Conservation (phyloP, 495 filamentous ascomycete species). For the Achaetomiella virescens region DNA sequence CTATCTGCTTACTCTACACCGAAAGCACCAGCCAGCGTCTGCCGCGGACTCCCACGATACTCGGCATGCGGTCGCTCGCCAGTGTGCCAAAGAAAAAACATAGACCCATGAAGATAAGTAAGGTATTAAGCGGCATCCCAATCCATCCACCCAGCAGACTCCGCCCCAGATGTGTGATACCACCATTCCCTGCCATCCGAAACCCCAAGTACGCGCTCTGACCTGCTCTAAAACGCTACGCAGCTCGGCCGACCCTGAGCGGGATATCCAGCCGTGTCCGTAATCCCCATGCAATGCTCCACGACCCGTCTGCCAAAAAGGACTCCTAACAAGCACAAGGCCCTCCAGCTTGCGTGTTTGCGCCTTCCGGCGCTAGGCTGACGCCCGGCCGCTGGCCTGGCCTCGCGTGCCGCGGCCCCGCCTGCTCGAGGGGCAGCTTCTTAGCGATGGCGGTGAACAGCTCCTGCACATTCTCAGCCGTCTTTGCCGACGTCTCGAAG, state of each 20-base stretch:
- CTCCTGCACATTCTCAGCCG: conserved; percentile 88
- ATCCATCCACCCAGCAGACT: conserved; percentile 25
- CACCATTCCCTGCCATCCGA: conserved; percentile 1
- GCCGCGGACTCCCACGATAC: conserved; percentile 1
- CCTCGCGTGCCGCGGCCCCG: conserved; percentile 74
- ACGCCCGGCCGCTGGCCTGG: conserved; percentile 72
- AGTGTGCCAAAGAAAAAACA: conserved; percentile 16
- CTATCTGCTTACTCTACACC: conserved; percentile 30
- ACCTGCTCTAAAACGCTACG: conserved; percentile 17
- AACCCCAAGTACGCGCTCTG: conserved; percentile 6
- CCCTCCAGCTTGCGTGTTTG: conserved; percentile 65
- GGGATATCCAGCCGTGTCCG: not conserved
- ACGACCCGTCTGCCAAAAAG: not conserved
- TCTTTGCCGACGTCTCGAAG: conserved; percentile 97
- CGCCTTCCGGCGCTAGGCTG: conserved; percentile 69
- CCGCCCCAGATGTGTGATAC: conserved; percentile 24
- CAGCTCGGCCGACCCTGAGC: conserved; percentile 9
- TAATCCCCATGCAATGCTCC: not conserved
- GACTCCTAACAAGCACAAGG: conserved; percentile 67
- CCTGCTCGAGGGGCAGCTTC: conserved; percentile 94
- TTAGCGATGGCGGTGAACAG: conserved; percentile 97
- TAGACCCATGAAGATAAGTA: conserved; percentile 20
- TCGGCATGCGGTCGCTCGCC: not conserved
- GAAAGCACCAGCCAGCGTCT: conserved; percentile 13
- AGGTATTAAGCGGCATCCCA: conserved; percentile 29